Evolutionary conservation across 441 rosid species (phyloP).

Genomic region (Croton laevigatus): DNA sequence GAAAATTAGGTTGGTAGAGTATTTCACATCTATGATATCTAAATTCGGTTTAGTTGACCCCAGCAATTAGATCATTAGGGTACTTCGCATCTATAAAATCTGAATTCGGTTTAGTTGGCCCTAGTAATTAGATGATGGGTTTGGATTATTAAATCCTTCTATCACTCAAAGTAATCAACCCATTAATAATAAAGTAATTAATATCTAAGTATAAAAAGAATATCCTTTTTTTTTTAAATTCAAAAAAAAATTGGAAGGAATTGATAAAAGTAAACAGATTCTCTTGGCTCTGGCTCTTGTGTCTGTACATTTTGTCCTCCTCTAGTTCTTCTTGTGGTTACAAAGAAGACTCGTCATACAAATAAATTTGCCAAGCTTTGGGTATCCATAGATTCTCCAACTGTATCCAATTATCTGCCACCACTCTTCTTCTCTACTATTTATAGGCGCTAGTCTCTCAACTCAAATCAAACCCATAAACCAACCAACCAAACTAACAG

Average conservation of each 20-base stretch:
- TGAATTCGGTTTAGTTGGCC: too few species aligned
- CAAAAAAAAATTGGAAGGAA: neutral
- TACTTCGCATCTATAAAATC: too few species aligned
- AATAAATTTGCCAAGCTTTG: constrained; percentile 4
- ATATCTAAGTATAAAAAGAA: too few species aligned
- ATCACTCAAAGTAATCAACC: too few species aligned
- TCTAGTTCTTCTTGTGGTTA: constrained; percentile 22
- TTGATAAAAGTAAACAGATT: constrained; percentile 14
- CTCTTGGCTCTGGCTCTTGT: neutral
- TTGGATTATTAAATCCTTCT: too few species aligned
- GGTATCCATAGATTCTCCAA: constrained; percentile 26
- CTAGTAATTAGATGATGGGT: too few species aligned
- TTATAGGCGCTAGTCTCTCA: constrained; percentile 14
- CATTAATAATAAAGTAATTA: too few species aligned
- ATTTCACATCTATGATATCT: too few species aligned
- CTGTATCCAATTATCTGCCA: constrained; percentile 22
- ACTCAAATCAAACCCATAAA: neutral
- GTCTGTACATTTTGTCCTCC: constrained; percentile 12
- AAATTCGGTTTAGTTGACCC: too few species aligned
- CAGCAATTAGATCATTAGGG: too few species aligned
- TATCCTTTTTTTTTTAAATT: too few species aligned
- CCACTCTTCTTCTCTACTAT: constrained; percentile 13
- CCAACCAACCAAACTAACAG: neutral
- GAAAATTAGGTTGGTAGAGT: too few species aligned
- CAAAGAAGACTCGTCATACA: constrained; percentile 29